A percentile compares a stretch with the other conserved stretches of the same genome.
Conservation (phyloP, 2,329 filamentous ascomycete species). For the Thelonectria discophora region DNA sequence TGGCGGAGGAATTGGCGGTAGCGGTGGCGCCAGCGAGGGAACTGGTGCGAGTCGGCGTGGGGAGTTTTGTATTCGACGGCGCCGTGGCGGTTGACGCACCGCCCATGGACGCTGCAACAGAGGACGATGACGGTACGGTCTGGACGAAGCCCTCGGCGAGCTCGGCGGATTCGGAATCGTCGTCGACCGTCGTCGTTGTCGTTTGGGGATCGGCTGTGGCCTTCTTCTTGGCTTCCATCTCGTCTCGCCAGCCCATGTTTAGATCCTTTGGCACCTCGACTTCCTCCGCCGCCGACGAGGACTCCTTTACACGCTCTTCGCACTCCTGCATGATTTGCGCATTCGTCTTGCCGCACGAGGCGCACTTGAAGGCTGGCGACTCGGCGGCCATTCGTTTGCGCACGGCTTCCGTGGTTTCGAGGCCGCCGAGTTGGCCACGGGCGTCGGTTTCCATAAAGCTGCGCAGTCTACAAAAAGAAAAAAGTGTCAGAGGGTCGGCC, state of each 20-base stretch:
- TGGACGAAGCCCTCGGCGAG: conserved; percentile 67
- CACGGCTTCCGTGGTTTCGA: conserved; percentile 77
- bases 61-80: conserved; percentile 22
- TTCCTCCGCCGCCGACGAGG: conserved; percentile 48
- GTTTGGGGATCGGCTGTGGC: conserved; percentile 20
- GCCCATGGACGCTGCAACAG: background rate
- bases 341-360: conserved; percentile 75
- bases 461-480: conserved; percentile 60
- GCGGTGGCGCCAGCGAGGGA: conserved; percentile 18
- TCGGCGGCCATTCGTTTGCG: conserved; percentile 74
- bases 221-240: conserved; percentile 60
- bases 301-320: conserved; percentile 63
- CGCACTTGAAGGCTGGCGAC: conserved; percentile 73
- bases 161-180: conserved; percentile 56
- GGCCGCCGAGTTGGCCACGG: conserved; percentile 86
- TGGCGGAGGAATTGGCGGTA: conserved; percentile 4
- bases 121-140: conserved; percentile 47
- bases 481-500: conserved; percentile 9
- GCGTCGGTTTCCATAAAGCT: conserved; percentile 94
- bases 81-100: conserved; percentile 15
- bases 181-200: conserved; percentile 23
- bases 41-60: conserved; percentile 28
- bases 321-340: conserved; percentile 77
- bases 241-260: conserved; percentile 76
- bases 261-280: conserved; percentile 64